phyloP scores from a whole-genome alignment of 306 rosid genomes.

The Trifolium subterraneum region DNA sequence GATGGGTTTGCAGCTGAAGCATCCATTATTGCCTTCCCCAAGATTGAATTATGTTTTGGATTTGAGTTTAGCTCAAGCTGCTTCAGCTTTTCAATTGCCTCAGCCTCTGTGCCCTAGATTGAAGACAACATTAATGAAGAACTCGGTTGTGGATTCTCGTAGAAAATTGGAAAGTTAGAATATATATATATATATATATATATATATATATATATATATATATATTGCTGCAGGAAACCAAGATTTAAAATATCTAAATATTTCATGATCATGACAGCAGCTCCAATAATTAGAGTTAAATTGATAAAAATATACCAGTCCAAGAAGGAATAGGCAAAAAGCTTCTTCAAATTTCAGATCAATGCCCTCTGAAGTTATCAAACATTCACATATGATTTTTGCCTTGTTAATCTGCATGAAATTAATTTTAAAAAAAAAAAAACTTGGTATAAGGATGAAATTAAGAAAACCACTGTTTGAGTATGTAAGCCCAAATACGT shows the following conservation, averaged over 20 bases:
- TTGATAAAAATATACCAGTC: conserved; percentile 60
- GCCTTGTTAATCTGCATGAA: conserved; percentile 73
- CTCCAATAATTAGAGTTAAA: conserved; percentile 26
- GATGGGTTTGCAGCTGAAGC: conserved; percentile 62
- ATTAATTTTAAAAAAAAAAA: conserved; percentile 33
- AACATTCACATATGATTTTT: conserved; percentile 82
- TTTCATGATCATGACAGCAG: conserved; percentile 29
- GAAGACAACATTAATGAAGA: conserved; percentile 39
- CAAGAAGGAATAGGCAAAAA: conserved; percentile 81
- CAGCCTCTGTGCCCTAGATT: conserved; percentile 75
- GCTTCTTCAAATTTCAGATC: conserved; percentile 91
- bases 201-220: no score
- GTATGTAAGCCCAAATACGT: conserved; percentile 4
- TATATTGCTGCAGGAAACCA: conserved; percentile 41
- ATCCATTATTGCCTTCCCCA: conserved; percentile 72
- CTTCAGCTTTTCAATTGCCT: conserved; percentile 79
- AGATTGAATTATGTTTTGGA: conserved; percentile 59
- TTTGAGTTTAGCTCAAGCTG: conserved; percentile 69
- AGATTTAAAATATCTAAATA: conserved; percentile 33
- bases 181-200: no score
- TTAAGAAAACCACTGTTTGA: conserved; percentile 30
- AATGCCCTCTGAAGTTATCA: conserved; percentile 77
- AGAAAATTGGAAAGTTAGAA: conserved; percentile 14
- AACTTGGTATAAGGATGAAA: conserved; percentile 27
- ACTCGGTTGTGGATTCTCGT: conserved; percentile 18